Conservation (phyloP, 805 yeast species). For the Yueomyces sp. region DNA sequence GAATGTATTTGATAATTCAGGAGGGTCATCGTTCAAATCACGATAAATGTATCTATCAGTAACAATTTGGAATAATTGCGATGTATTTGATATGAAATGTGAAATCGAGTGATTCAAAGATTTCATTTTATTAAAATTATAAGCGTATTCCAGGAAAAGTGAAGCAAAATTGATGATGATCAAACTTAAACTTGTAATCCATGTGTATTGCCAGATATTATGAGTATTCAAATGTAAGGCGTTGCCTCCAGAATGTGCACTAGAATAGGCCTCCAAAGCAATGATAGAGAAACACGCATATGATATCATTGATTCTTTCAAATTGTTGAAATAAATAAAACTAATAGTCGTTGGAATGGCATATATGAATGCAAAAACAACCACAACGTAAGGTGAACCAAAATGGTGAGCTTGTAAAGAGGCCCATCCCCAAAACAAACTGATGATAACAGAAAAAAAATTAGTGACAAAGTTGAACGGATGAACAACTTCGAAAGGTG, state of each 20-base stretch:
- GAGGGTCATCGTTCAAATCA: slow-evolving; percentile 34
- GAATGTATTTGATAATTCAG: slow-evolving; percentile 29
- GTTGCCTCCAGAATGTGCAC: slow-evolving; percentile 1
- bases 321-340: slow-evolving; percentile 25
- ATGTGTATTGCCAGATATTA: slow-evolving; percentile 25
- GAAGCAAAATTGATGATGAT: slow-evolving; percentile 29
- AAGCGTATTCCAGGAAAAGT: slow-evolving; percentile 25
- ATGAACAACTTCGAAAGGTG: slow-evolving; percentile 16
- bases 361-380: slow-evolving; percentile 28
- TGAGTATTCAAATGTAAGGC: slow-evolving; percentile 7
- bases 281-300: slow-evolving; percentile 30
- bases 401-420: slow-evolving; percentile 28
- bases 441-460: slow-evolving; percentile 25
- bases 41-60: slow-evolving; percentile 36
- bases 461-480: slow-evolving; percentile 26
- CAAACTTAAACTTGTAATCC: slow-evolving; percentile 29
- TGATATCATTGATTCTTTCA: slow-evolving; percentile 31
- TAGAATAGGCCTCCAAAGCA: slow-evolving; percentile 22
- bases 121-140: slow-evolving; percentile 35
- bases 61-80: slow-evolving; percentile 34
- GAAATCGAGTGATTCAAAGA: slow-evolving; percentile 30
- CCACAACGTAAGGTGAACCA: slow-evolving; percentile 27
- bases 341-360: slow-evolving; percentile 23
- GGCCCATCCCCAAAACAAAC: slow-evolving; percentile 37
- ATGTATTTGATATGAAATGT: slow-evolving; percentile 28